phyloP scores from a whole-genome alignment of 2,329 filamentous ascomycete species.

The Alternaria alternata region DNA sequence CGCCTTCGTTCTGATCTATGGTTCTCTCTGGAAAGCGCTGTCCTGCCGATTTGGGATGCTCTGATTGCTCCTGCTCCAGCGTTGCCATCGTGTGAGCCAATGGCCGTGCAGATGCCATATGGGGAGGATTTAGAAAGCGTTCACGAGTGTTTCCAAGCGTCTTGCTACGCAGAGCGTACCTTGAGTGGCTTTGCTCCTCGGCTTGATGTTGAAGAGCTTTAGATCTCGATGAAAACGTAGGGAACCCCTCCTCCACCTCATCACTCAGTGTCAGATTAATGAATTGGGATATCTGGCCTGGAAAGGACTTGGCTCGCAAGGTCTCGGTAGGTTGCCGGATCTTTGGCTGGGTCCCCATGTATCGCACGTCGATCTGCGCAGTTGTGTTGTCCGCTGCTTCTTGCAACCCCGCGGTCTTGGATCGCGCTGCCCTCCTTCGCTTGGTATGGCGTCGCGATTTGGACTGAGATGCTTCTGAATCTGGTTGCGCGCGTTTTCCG shows the following conservation, averaged over 20 bases:
- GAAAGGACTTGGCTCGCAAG: slow-evolving; percentile 1
- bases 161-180: background rate
- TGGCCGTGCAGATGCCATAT: background rate
- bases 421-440: background rate
- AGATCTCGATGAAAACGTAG: background rate
- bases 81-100: background rate
- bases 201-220: background rate
- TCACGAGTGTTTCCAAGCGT: background rate
- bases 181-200: background rate
- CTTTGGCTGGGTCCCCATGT: background rate
- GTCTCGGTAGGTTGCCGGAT: background rate
- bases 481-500: background rate
- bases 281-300: background rate
- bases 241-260: background rate
- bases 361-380: background rate
- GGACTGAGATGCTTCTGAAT: background rate
- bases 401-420: background rate
- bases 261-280: slow-evolving; percentile 3
- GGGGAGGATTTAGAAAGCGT: background rate
- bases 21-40: background rate
- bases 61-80: background rate
- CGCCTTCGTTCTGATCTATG: background rate
- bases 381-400: background rate
- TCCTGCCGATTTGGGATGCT: background rate
- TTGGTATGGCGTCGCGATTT: background rate